Conservation (phyloP, 164 flowering plant genomes). For the Cinnamomum micranthum region DNA sequence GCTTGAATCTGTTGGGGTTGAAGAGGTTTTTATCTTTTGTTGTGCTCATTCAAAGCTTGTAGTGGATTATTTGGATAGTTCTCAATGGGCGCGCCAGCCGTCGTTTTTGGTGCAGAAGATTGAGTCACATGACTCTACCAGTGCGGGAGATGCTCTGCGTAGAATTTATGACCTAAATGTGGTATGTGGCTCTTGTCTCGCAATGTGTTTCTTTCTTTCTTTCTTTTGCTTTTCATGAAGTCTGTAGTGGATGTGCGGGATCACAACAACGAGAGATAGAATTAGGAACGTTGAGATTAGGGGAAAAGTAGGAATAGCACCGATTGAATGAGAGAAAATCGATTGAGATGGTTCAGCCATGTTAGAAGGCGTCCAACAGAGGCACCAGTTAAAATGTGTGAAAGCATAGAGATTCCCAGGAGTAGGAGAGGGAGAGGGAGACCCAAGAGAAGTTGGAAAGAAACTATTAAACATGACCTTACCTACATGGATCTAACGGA, state of each 20-base stretch:
- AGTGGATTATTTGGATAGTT: conserved; percentile 61
- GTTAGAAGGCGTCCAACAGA: no score
- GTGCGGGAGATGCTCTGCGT: conserved; percentile 97
- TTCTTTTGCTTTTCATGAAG: conserved; percentile 1
- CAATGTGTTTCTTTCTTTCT: background rate
- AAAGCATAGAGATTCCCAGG: no score
- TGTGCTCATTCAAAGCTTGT: conserved; percentile 93
- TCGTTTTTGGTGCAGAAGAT: conserved; percentile 64
- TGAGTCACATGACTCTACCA: conserved; percentile 66
- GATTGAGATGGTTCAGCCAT: no score
- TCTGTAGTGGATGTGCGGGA: background rate
- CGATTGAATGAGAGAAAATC: no score
- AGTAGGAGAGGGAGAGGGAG: no score
- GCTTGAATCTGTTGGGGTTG: conserved; percentile 96
- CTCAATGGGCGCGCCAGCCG: conserved; percentile 72
- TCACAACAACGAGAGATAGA: no score
- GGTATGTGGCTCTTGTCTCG: conserved; percentile 39
- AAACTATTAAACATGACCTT: no score
- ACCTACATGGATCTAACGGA: no score
- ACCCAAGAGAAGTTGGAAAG: no score
- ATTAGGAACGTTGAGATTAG: no score
- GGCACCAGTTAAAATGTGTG: no score
- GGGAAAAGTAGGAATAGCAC: no score
- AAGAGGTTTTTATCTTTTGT: conserved; percentile 90
- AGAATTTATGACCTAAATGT: conserved; percentile 78